Evolutionary conservation across 139 green algal species (phyloP), one percentile per base, ranked within the genome.

Genomic region (Picochlorum sp.): DNA sequence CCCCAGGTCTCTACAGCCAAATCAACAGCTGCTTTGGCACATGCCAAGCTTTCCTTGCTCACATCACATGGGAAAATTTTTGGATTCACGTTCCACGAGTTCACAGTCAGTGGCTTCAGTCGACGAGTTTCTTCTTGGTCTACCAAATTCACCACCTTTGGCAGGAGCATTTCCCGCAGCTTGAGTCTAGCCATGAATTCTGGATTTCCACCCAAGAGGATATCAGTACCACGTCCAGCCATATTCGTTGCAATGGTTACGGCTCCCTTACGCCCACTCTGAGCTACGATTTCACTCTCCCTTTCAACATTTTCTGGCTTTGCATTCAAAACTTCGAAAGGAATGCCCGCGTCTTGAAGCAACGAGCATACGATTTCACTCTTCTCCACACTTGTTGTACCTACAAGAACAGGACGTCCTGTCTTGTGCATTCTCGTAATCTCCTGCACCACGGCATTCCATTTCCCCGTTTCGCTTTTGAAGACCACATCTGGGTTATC

Each of bases 211-310:
- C 92, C 94, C 57, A 99, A 81, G 60, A 98, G 74, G 75, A 99
- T 99, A 76, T 99, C 93, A 2, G 94, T 99, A 57, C 94, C 94
- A 30, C 94, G 77, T 3, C 92, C 94, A 10, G 94, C 93, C 94
- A 98, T 99, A 89, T 97, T 98, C 65, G 93, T 99, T 49, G 92
- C 88, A 34, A 98, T 96, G 28, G 92, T 99, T 4, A 98, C 93
- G 1, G 84, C 81, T 31, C 84, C 80, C 54, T 65, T 78, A 20
- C 90, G 84, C 2, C 91, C 91, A 26, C 63, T 76, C 76, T 96
- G 88, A 11, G 92, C 94, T 30, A 99, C 88, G 63, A 97, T 97
- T 81, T 99, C 92, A 51, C 68, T 81, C 82, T 99, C 94, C 4
- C 87, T 71, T 83, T 98, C 89, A 56, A 98, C 94, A 60, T 97